Evolutionary conservation across 257 asterid species (phyloP).

Genomic region (Solanum chiquidenum): DNA sequence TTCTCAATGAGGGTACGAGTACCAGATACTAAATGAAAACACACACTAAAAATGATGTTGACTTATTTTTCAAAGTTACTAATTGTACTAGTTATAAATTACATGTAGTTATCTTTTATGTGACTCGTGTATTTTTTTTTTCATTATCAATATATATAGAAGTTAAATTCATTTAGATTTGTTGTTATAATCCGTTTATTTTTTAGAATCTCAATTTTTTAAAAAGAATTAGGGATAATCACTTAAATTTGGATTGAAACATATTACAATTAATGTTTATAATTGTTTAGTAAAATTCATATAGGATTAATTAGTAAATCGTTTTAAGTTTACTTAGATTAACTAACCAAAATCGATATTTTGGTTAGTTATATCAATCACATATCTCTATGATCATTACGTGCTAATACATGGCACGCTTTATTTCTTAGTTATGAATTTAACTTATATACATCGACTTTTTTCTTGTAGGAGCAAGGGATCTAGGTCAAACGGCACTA

Average conservation of each 20-base stretch:
- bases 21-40: background rate
- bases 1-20: background rate
- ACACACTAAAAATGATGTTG: background rate
- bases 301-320: background rate
- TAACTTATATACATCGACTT: background rate
- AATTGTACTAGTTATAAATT: background rate
- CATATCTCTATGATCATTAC: background rate
- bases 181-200: background rate
- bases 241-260: background rate
- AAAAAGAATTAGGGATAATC: background rate
- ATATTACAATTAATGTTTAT: background rate
- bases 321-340: background rate
- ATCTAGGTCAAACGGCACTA: conserved; percentile 36
- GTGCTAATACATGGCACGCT: background rate
- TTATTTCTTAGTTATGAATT: background rate
- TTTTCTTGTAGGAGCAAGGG: conserved; percentile 25
- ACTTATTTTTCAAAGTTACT: background rate
- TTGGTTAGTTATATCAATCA: background rate
- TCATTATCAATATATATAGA: too few relatives aligned
- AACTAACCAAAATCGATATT: background rate
- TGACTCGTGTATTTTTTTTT: too few relatives aligned
- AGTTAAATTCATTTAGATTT: background rate
- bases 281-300: background rate
- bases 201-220: background rate
- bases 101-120: background rate